Conservation (phyloP, 163 green algal genomes). For the Chloromonas sp. region DNA sequence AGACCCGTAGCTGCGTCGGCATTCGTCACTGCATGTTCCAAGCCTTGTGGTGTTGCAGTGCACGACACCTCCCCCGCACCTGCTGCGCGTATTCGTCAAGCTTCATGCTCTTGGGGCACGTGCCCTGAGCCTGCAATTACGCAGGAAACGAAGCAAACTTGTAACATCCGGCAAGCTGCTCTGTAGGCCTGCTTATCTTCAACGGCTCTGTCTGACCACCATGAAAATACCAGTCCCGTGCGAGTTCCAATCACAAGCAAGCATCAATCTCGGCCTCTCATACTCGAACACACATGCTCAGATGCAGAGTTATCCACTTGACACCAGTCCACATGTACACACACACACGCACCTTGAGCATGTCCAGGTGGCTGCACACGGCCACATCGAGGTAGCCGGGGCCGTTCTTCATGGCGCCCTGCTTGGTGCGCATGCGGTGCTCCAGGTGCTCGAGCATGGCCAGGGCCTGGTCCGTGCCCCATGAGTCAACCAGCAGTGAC, state of each 20-base stretch:
- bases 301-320: not conserved
- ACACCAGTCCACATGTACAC: not conserved
- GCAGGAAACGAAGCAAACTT: no score
- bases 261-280: not conserved
- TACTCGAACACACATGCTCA: not conserved
- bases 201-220: no score
- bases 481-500: conserved; percentile 28
- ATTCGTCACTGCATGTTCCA: no score
- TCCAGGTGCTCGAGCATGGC: conserved; percentile 37
- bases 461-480: conserved; percentile 26
- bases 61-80: not conserved
- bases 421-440: conserved; percentile 29
- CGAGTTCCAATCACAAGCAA: not conserved
- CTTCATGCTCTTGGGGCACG: conserved; percentile 21
- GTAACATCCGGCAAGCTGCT: no score
- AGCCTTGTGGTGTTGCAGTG: no score
- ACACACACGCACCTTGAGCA: conserved; percentile 27
- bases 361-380: conserved; percentile 34
- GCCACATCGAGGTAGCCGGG: conserved; percentile 41
- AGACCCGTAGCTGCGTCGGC: no score
- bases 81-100: conserved; percentile 30
- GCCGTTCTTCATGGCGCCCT: conserved; percentile 32
- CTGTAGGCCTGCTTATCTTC: no score
- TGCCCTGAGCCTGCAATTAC: not conserved
- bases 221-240: no score